A percentile compares a stretch with the other conserved stretches of the same genome.
phyloP scores from a whole-genome alignment of 345 rosid species.

The Moringa oleifera region DNA sequence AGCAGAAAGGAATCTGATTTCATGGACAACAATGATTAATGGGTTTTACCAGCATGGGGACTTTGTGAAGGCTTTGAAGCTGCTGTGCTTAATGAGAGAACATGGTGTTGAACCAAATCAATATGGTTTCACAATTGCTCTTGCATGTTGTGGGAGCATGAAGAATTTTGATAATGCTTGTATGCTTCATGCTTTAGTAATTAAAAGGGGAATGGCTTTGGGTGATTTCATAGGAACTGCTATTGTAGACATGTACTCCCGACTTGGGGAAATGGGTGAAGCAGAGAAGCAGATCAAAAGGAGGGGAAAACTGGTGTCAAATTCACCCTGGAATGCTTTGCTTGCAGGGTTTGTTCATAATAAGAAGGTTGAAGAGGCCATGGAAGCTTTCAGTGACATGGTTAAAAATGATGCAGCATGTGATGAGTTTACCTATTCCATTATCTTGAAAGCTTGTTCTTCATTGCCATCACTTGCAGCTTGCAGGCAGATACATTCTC shows the following conservation, averaged over 20 bases:
- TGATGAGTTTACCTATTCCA: slow-evolving; percentile 26
- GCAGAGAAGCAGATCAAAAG: slow-evolving; percentile 16
- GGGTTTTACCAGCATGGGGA: slow-evolving; percentile 19
- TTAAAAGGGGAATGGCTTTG: slow-evolving; percentile 21
- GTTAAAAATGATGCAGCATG: slow-evolving; percentile 14
- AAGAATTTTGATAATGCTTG: slow-evolving; percentile 7
- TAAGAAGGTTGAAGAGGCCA: slow-evolving; percentile 15
- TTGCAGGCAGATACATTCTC: slow-evolving; percentile 23
- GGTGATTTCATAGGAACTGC: slow-evolving; percentile 20
- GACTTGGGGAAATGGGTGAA: slow-evolving; percentile 14
- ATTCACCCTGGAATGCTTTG: slow-evolving; percentile 17
- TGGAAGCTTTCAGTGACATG: slow-evolving; percentile 17
- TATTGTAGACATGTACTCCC: slow-evolving; percentile 23
- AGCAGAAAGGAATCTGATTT: slow-evolving; percentile 17
- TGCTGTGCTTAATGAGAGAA: slow-evolving; percentile 20
- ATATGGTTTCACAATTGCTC: slow-evolving; percentile 18
- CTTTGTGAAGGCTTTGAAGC: slow-evolving; percentile 18
- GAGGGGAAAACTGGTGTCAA: slow-evolving; percentile 16
- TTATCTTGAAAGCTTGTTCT: slow-evolving; percentile 24
- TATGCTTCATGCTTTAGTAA: slow-evolving; percentile 19
- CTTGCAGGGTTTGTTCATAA: slow-evolving; percentile 20
- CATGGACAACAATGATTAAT: slow-evolving; percentile 23
- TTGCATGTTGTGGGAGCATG: slow-evolving; percentile 20
- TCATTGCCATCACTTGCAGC: slow-evolving; percentile 21
- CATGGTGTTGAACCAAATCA: slow-evolving; percentile 22